Conservation (phyloP, 2,329 filamentous ascomycete genomes). For the Graphiopsis chlorocephala region DNA sequence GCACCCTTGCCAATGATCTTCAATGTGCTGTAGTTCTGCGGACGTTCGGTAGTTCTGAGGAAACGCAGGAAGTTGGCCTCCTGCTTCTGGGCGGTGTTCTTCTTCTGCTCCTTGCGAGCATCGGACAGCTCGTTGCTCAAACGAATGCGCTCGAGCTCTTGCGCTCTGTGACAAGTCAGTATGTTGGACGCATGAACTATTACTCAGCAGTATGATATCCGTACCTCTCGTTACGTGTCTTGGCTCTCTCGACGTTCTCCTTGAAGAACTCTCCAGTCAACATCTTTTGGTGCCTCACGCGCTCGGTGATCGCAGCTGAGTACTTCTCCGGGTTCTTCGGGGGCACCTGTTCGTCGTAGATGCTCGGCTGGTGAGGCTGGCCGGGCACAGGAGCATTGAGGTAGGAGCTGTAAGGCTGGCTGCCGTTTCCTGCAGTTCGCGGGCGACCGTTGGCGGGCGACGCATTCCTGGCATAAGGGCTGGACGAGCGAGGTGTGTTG, state of each 20-base stretch:
- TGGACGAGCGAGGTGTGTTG: constrained; percentile 61
- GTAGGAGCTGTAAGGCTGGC: constrained; percentile 62
- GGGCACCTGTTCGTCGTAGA: constrained; percentile 67
- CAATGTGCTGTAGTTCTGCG: constrained; percentile 90
- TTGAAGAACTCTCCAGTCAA: constrained; percentile 84
- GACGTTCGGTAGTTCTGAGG: constrained; percentile 86
- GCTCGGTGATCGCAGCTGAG: constrained; percentile 79
- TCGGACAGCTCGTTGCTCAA: constrained; percentile 72
- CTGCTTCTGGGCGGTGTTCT: constrained; percentile 78
- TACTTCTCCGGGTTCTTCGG: constrained; percentile 79
- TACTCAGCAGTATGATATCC: constrained; percentile 23
- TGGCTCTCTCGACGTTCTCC: constrained; percentile 92
- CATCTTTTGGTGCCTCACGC: constrained; percentile 63
- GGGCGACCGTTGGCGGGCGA: constrained; percentile 66
- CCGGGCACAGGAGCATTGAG: constrained; percentile 61
- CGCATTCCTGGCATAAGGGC: constrained; percentile 65
- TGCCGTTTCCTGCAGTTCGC: constrained; percentile 71
- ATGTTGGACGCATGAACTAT: not conserved
- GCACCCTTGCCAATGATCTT: constrained; percentile 99
- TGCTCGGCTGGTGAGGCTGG: constrained; percentile 37
- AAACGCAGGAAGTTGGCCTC: constrained; percentile 93
- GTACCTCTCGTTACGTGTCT: constrained; percentile 91
- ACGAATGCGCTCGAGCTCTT: constrained; percentile 85
- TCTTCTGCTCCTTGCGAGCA: constrained; percentile 77
- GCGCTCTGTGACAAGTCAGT: constrained; percentile 61